Percentiles rank a stretch among this genome's conserved stretches.
phyloP scores from a whole-genome alignment of 2,329 filamentous ascomycete species.

The Alternaria sp. region DNA sequence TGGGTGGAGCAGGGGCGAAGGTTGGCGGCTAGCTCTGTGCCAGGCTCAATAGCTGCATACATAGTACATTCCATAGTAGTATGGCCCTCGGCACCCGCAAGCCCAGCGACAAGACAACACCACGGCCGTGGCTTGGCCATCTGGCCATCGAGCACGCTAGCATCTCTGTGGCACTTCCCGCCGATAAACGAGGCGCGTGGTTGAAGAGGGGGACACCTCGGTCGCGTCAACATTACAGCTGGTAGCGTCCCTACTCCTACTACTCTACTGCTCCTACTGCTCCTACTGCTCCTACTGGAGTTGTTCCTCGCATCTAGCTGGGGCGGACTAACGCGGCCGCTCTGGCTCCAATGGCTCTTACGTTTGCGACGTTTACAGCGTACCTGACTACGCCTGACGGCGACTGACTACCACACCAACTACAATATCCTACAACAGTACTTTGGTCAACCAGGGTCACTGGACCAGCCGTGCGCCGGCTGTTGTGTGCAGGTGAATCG shows the following conservation, averaged over 20 bases:
- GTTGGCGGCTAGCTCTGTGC: slow-evolving; percentile 16
- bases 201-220: slow-evolving; percentile 1
- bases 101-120: slow-evolving; percentile 11
- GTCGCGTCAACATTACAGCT: neutral
- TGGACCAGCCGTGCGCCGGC: slow-evolving; percentile 9
- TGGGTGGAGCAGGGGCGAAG: slow-evolving; percentile 10
- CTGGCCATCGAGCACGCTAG: slow-evolving; percentile 17
- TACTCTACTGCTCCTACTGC: too few relatives aligned
- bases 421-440: neutral
- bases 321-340: slow-evolving; percentile 1
- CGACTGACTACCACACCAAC: slow-evolving; percentile 1
- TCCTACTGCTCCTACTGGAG: too few relatives aligned
- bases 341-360: slow-evolving; percentile 1
- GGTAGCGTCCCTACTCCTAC: too few relatives aligned
- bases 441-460: slow-evolving; percentile 4
- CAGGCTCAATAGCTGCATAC: slow-evolving; percentile 18
- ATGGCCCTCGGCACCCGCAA: slow-evolving; percentile 10
- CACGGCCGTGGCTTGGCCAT: slow-evolving; percentile 9
- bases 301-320: neutral
- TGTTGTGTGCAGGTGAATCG: slow-evolving; percentile 6
- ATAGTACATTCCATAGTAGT: too few relatives aligned
- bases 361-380: slow-evolving; percentile 2
- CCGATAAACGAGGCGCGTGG: slow-evolving; percentile 13
- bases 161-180: slow-evolving; percentile 18
- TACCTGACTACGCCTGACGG: neutral